Conservation (phyloP, 371 early-diverging fungal species). For the Apophysomyces variabilis region DNA sequence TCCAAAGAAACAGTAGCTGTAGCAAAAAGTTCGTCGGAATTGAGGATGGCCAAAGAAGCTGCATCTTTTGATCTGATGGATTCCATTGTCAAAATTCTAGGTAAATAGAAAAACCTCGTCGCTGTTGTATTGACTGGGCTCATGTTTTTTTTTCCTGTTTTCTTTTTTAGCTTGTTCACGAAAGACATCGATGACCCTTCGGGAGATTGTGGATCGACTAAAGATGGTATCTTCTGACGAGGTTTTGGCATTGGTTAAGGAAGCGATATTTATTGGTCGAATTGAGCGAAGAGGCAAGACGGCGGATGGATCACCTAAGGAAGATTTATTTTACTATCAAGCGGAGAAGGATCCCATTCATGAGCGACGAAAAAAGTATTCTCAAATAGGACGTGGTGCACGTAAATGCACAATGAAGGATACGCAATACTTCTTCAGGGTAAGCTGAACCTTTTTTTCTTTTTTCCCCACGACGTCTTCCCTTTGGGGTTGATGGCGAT, state of each 20-base stretch:
- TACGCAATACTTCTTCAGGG: constrained; percentile 58
- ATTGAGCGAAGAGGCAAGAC: constrained; percentile 55
- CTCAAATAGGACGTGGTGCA: constrained; percentile 48
- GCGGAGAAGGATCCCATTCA: constrained; percentile 44
- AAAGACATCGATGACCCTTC: constrained; percentile 31
- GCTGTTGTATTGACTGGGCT: neutral
- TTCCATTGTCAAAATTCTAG: constrained; percentile 24
- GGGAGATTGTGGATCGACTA: constrained; percentile 15
- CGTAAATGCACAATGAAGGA: constrained; percentile 60
- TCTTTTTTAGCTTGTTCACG: constrained; percentile 22
- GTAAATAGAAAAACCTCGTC: constrained; percentile 10
- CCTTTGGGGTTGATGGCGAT: neutral
- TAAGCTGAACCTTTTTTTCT: constrained; percentile 11
- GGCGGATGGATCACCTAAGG: constrained; percentile 58
- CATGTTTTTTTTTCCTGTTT: neutral
- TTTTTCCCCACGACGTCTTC: neutral
- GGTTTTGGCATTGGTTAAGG: neutral
- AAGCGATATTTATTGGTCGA: constrained; percentile 35
- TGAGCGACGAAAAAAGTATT: constrained; percentile 29
- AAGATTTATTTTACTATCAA: constrained; percentile 55
- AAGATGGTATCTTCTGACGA: constrained; percentile 1
- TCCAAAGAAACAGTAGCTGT: no score
- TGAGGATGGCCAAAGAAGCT: neutral
- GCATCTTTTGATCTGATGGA: constrained; percentile 18
- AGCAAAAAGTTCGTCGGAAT: no score